Base-by-base conservation (phyloP, 768 basidiomycete species). In the Lactarius hatsudake region DNA sequence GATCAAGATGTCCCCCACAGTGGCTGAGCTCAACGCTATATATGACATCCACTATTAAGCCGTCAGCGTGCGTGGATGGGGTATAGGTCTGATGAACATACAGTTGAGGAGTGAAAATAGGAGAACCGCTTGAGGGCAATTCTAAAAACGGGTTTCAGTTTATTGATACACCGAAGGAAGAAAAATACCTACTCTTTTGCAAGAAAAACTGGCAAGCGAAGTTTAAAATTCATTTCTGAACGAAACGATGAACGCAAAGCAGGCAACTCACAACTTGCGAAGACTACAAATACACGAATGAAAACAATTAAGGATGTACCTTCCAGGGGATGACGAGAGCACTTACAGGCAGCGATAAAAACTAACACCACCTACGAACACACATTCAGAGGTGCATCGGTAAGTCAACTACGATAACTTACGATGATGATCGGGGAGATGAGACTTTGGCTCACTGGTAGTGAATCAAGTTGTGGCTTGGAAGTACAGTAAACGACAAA, bases 1-100 rank as follows among this genome's bases (percentile, higher is more conserved):
- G 57, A 84, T 83, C 64, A 83, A 75, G 65, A 83, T 76, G 69
- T 84, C 83, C 12, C 82, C 79, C 18, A 79, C 79, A n/a, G 81
- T 81, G 30, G 82, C 81, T 63, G 81, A 79, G 40, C 81, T 80
- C 12, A 76, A 32, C 1, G 83, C 84, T 30, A 78, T 69, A 69
- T 79, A 81, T 9, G 83, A 81, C 17, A 85, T 78, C 84, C 83
- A 84, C 83, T 79, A 62, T 42, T 9, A 15, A 18, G 17, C 26
- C 20, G 20, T 59, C 12, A 62, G 56, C 23, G 18, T 13, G 15
- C 9, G 17, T 32, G 34, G 38, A 62, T 9, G 58, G 6, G n/a
- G 40, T 23, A 26, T n/a, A 36, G 2, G 5, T 58, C 5, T 26
- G 76, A 55, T 26, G 76, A 55, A 30, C 75, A 72, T 45, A 77